These are phyloP conservation scores for Sporothrix brasiliensis DNA, from an alignment of 2,329 filamentous ascomycete species.

Conservation along the genomic window DNA sequence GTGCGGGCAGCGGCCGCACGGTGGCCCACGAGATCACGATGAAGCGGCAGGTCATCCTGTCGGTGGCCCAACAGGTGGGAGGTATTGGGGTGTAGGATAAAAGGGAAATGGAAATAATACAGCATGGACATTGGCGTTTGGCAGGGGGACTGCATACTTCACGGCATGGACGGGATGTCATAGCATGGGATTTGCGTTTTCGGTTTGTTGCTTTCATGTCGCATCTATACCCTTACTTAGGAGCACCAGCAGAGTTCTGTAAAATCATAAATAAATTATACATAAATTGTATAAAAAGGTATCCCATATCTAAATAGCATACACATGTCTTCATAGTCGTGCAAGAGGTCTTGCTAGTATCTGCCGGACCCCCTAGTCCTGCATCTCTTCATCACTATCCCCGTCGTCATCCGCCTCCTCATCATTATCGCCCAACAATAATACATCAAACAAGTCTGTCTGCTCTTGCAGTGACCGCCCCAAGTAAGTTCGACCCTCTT, in stretches of 20 bases:
- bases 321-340: conserved; percentile 18
- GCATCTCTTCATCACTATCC: conserved; percentile 27
- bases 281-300: background rate
- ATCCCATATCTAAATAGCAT: background rate
- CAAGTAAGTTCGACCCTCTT: conserved; percentile 28
- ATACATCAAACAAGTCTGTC: conserved; percentile 32
- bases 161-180: background rate
- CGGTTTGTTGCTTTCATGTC: background rate
- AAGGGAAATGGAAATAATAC: background rate
- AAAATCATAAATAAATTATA: background rate
- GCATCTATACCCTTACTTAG: conserved; percentile 2
- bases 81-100: background rate
- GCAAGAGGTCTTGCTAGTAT: background rate
- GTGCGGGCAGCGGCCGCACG: conserved; percentile 20
- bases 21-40: conserved; percentile 14
- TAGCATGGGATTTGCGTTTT: background rate
- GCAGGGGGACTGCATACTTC: background rate
- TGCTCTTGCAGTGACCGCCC: conserved; percentile 37
- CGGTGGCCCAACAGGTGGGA: conserved; percentile 16
- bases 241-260: background rate
- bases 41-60: conserved; percentile 31
- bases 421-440: conserved; percentile 28
- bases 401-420: conserved; percentile 18
- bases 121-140: conserved; percentile 5
- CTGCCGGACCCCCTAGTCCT: background rate